Percentiles rank a stretch among this genome's conserved stretches.
phyloP scores from a whole-genome alignment of 1,139 yeast species.

The Magnusiomyces paraingens region DNA sequence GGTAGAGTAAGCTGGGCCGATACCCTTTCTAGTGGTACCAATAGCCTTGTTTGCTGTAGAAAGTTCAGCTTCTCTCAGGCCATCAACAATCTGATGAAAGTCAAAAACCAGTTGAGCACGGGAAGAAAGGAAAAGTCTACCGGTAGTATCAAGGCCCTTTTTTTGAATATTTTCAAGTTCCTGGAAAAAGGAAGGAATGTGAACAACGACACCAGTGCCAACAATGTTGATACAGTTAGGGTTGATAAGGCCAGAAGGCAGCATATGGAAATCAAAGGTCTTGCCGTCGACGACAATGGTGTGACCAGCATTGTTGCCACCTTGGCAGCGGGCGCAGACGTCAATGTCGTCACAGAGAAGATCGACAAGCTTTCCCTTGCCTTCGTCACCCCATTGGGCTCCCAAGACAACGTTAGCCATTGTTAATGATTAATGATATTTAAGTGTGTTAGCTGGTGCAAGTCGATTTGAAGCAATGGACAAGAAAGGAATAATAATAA shows the following conservation, averaged over 20 bases:
- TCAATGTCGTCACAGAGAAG: conserved; percentile 88
- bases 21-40: conserved; percentile 99
- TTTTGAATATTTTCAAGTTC: conserved; percentile 76
- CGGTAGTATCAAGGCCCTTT: conserved; percentile 67
- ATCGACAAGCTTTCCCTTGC: conserved; percentile 96
- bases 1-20: conserved; percentile 97
- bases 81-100: conserved; percentile 96
- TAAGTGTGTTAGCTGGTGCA: no score
- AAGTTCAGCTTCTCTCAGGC: conserved; percentile 87
- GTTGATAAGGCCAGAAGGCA: conserved; percentile 94
- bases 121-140: conserved; percentile 78
- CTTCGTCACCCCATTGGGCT: conserved; percentile 99
- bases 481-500: no score
- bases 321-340: conserved; percentile 96
- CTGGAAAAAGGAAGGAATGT: conserved; percentile 84
- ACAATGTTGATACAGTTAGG: conserved; percentile 82
- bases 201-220: conserved; percentile 96
- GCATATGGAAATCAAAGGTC: conserved; percentile 97
- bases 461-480: background rate
- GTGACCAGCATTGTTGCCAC: conserved; percentile 99
- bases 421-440: background rate
- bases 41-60: conserved; percentile 80
- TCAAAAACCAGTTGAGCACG: conserved; percentile 96
- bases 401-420: conserved; percentile 95
- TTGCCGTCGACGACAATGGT: conserved; percentile 85